phyloP scores from a whole-genome alignment of 768 basidiomycete genomes.

The Suillus occidentalis region DNA sequence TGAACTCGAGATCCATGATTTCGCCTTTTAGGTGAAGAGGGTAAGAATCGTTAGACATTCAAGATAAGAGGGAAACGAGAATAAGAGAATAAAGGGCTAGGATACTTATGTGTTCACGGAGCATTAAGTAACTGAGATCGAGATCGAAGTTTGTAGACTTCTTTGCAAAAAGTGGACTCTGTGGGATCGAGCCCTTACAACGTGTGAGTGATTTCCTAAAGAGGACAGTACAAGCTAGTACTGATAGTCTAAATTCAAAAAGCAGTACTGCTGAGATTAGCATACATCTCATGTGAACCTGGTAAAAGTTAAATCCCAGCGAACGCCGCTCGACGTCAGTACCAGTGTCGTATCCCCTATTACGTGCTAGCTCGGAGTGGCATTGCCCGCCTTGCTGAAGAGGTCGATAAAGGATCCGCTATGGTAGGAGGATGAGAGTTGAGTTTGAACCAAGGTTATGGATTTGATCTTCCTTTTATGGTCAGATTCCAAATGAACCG shows the following conservation, averaged over 20 bases:
- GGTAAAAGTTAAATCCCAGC: not conserved
- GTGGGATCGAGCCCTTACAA: slow-evolving; percentile 25
- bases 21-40: slow-evolving; percentile 69
- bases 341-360: not conserved
- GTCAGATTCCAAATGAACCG: slow-evolving; percentile 21
- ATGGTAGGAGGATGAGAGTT: slow-evolving; percentile 23
- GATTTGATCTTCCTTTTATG: slow-evolving; percentile 34
- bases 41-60: slow-evolving; percentile 53
- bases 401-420: slow-evolving; percentile 26
- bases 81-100: slow-evolving; percentile 45
- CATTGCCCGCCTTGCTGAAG: not conserved
- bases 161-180: slow-evolving; percentile 34
- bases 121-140: slow-evolving; percentile 59
- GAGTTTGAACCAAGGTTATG: slow-evolving; percentile 37
- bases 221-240: no score
- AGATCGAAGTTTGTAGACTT: slow-evolving; percentile 43
- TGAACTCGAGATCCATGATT: slow-evolving; percentile 77
- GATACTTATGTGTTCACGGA: slow-evolving; percentile 59
- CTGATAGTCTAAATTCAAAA: slow-evolving; percentile 34
- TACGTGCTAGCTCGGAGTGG: slow-evolving; percentile 23
- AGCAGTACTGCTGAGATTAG: slow-evolving; percentile 19
- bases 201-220: slow-evolving; percentile 21
- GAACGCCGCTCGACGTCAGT: not conserved
- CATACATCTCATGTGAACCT: not conserved
- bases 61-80: slow-evolving; percentile 42